Conservation (phyloP, 2,329 filamentous ascomycete genomes). For the Colletotrichum orchidophilum region DNA sequence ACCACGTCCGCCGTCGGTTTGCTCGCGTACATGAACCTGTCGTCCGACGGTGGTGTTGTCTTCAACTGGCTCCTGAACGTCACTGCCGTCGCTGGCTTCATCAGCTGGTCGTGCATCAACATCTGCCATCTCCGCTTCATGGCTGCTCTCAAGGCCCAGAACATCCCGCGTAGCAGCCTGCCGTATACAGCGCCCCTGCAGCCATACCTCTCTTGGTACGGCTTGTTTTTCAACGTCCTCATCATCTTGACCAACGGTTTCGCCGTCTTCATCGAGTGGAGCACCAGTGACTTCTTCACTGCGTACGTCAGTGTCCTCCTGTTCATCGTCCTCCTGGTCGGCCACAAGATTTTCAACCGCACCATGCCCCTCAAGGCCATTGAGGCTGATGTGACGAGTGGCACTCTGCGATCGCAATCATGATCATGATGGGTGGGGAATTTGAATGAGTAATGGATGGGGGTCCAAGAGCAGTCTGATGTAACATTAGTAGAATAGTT, state of each 20-base stretch:
- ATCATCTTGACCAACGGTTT: slow-evolving; percentile 77
- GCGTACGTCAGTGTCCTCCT: slow-evolving; percentile 72
- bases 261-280: slow-evolving; percentile 72
- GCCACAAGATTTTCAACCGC: slow-evolving; percentile 64
- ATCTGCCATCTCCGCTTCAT: slow-evolving; percentile 73
- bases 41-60: slow-evolving; percentile 64
- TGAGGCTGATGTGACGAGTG: slow-evolving; percentile 46
- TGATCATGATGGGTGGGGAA: not conserved
- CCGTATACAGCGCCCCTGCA: slow-evolving; percentile 71
- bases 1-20: slow-evolving; percentile 67
- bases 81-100: slow-evolving; percentile 73
- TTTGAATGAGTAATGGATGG: not conserved
- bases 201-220: slow-evolving; percentile 72
- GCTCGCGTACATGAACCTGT: slow-evolving; percentile 75
- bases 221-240: slow-evolving; percentile 70
- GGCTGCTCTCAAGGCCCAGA: slow-evolving; percentile 64
- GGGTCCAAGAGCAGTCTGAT: slow-evolving; percentile 12
- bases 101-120: slow-evolving; percentile 75
- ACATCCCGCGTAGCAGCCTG: slow-evolving; percentile 64
- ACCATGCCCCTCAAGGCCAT: slow-evolving; percentile 48
- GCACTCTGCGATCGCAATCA: slow-evolving; percentile 10
- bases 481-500: slow-evolving; percentile 29
- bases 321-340: slow-evolving; percentile 67
- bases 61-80: slow-evolving; percentile 81
- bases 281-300: slow-evolving; percentile 68